Base-by-base conservation (phyloP, 2,329 filamentous ascomycete species). In the Emydomyces testavorans region DNA sequence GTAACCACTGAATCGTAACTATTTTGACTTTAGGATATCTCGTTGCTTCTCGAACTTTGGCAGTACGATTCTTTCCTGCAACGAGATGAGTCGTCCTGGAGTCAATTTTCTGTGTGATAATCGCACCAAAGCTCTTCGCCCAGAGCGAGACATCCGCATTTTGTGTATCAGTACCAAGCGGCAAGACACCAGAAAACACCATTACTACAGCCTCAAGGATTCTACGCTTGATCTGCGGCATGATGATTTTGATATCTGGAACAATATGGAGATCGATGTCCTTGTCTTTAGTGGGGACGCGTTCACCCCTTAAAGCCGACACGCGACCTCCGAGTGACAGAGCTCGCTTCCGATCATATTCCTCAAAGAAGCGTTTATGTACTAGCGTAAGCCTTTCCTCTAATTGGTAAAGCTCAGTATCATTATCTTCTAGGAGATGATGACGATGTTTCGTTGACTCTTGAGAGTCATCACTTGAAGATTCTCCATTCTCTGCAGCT, bases 161-260 rank as follows among this genome's bases (percentile, higher is more conserved):
- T 58, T 84, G 78, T 28, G 90, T 79, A 57, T 90, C 82, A 31
- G 83, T 77, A 4, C 85, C 85, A 0, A 94, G 70, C 0, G 89
- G 89, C 2, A 96, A 80, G 2, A 98, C 81, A 0, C 92, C 92
- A 0, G 90, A 94, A 54, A 96, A 82, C 4, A 94, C 89, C 49
- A 98, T 77, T 4, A 81, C 78, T 8, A 85, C 79, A 11, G 81
- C 84, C 18, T 75, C 76, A 0, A 98, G 77, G 1, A 93, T 83
- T 46, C 75, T 75, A 0, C 74, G 70, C 69, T 96, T 96, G 61
- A 96, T 79, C 39, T 75, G 69, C 32, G 86, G 83, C 67, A 98
- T 82, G n/a, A 95, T 80, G 37, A 76, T 71, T 49, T 88, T 89
- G 24, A 94, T 80, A 61, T 98, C 88, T 0, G 92, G 92, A 3